phyloP scores from a whole-genome alignment of 371 early-diverging fungal species.

The Smittium mucronatum region DNA sequence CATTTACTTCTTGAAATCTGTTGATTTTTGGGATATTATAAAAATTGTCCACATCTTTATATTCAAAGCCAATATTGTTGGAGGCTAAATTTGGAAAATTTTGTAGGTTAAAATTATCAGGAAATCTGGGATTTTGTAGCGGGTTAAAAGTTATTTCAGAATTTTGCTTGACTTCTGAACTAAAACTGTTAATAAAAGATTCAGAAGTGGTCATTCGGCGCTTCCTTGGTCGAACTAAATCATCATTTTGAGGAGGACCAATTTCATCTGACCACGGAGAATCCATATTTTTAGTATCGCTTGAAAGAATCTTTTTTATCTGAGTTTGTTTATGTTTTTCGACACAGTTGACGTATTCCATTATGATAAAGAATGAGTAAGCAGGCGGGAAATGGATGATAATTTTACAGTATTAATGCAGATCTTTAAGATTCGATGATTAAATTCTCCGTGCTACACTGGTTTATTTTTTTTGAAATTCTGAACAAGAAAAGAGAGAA shows the following conservation, averaged over 20 bases:
- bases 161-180: background rate
- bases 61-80: background rate
- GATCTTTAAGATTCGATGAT: no score
- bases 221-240: conserved; percentile 5
- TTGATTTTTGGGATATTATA: background rate
- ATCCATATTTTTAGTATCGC: background rate
- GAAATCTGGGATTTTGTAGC: background rate
- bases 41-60: background rate
- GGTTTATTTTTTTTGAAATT: no score
- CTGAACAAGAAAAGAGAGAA: no score
- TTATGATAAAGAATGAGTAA: background rate
- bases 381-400: no score
- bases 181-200: background rate
- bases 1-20: background rate
- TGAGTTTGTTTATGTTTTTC: background rate
- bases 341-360: background rate
- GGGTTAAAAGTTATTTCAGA: background rate
- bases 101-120: background rate
- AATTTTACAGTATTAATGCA: no score
- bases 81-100: background rate
- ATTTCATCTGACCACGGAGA: background rate
- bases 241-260: background rate
- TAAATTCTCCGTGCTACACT: no score
- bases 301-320: background rate
- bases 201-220: conserved; percentile 6